These are phyloP conservation scores for Penicillium sp. DNA, from an alignment of 2,329 filamentous ascomycete genomes.

Conservation along the genomic window DNA sequence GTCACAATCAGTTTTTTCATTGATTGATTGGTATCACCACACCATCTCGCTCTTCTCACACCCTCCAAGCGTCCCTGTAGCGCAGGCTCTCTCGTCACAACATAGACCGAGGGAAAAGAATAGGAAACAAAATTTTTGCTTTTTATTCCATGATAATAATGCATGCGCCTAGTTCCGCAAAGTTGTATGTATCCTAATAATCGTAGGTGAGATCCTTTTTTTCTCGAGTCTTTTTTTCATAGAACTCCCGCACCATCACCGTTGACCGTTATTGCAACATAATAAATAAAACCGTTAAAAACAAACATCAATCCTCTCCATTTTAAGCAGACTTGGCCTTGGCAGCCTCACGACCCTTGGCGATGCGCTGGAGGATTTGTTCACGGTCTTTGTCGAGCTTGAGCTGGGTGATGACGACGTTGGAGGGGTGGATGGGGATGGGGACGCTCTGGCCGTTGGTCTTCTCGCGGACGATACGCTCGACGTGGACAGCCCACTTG, in stretches of 20 bases:
- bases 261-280: neutral
- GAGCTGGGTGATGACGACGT: conserved; percentile 97
- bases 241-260: neutral
- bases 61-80: neutral
- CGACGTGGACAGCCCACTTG: conserved; percentile 96
- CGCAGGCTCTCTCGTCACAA: too few species aligned
- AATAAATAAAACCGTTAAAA: neutral
- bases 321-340: neutral
- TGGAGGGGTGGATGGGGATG: conserved; percentile 90
- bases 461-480: conserved; percentile 97
- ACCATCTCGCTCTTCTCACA: neutral
- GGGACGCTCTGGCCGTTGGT: conserved; percentile 93
- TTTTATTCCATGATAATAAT: neutral
- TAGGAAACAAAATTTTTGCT: neutral
- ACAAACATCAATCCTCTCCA: neutral
- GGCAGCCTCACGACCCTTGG: conserved; percentile 43
- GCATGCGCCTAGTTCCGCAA: neutral
- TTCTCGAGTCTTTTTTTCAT: neutral
- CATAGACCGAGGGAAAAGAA: neutral
- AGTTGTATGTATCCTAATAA: neutral
- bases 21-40: neutral
- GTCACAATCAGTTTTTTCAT: neutral
- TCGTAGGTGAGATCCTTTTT: neutral
- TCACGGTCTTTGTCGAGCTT: conserved; percentile 67
- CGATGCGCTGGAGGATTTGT: conserved; percentile 45